A percentile compares a stretch with the other conserved stretches of the same genome.
These are phyloP conservation scores for Lasiodiplodia hormozganensis DNA, from an alignment of 2,329 filamentous ascomycete genomes.

Conservation along the genomic window DNA sequence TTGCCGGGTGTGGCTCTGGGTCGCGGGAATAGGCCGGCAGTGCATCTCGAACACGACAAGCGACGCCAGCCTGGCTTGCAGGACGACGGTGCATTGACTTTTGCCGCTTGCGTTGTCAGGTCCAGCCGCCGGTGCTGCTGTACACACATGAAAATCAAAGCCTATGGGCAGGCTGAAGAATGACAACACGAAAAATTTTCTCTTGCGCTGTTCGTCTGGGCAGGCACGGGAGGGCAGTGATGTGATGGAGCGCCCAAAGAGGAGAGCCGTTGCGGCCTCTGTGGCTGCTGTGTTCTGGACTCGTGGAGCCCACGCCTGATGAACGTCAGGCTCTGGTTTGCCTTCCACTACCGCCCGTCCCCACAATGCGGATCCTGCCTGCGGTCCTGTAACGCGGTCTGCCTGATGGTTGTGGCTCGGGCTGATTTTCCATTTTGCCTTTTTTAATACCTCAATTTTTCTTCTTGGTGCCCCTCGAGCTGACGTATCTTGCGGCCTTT, in stretches of 20 bases:
- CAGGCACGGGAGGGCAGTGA: neutral
- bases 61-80: neutral
- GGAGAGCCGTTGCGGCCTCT: slow-evolving; percentile 1
- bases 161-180: slow-evolving; percentile 8
- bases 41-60: slow-evolving; percentile 6
- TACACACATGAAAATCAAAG: neutral
- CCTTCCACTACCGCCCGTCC: neutral
- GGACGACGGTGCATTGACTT: neutral
- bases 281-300: slow-evolving; percentile 7
- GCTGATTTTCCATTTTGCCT: neutral
- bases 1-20: slow-evolving; percentile 1
- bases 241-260: neutral
- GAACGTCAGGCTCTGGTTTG: neutral
- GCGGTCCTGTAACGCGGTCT: neutral
- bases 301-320: neutral
- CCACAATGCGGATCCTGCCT: neutral
- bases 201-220: neutral
- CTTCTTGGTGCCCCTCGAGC: neutral
- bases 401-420: neutral
- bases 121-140: neutral
- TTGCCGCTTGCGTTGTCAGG: neutral
- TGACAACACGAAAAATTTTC: neutral
- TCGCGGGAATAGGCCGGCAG: neutral
- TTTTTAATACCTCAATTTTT: neutral
- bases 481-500: neutral